Evolutionary conservation across 371 early-diverging fungal species (phyloP).

Genomic region (Mortierella sp.): DNA sequence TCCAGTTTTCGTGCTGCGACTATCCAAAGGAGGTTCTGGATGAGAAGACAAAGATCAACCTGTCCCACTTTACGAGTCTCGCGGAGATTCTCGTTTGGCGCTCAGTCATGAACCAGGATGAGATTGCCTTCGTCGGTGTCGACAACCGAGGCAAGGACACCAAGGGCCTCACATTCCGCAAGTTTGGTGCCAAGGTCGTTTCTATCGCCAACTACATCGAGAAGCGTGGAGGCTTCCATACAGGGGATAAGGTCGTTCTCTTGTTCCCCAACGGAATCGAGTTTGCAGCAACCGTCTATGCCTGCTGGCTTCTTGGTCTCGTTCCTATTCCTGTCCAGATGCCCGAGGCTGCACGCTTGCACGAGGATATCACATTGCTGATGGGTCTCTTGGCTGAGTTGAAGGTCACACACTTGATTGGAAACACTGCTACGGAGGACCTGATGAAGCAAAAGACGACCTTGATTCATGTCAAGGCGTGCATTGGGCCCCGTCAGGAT

Average conservation of each 20-base stretch:
- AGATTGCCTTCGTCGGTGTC: conserved; percentile 73
- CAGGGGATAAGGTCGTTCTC: conserved; percentile 75
- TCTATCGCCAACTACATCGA: conserved; percentile 73
- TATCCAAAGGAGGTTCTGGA: conserved; percentile 72
- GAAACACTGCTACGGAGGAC: conserved; percentile 76
- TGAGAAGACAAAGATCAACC: conserved; percentile 78
- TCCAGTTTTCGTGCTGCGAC: conserved; percentile 85
- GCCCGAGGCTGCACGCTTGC: conserved; percentile 72
- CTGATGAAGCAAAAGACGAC: conserved; percentile 69
- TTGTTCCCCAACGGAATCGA: conserved; percentile 82
- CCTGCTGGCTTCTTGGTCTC: conserved; percentile 84
- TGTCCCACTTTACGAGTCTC: conserved; percentile 73
- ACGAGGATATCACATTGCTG: conserved; percentile 78
- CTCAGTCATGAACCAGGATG: conserved; percentile 73
- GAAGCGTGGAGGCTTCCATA: conserved; percentile 66
- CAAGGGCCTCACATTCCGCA: conserved; percentile 77
- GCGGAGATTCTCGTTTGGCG: conserved; percentile 83
- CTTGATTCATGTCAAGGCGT: conserved; percentile 53
- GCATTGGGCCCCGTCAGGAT: conserved; percentile 49
- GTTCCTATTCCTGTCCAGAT: conserved; percentile 81
- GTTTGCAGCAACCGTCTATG: conserved; percentile 81
- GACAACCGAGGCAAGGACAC: conserved; percentile 72
- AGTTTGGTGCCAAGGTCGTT: conserved; percentile 78
- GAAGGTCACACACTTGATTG: conserved; percentile 68
- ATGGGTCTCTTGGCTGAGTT: conserved; percentile 74